Base-by-base conservation (phyloP, 2,329 filamentous ascomycete genomes). In the Orbilia quercus region DNA sequence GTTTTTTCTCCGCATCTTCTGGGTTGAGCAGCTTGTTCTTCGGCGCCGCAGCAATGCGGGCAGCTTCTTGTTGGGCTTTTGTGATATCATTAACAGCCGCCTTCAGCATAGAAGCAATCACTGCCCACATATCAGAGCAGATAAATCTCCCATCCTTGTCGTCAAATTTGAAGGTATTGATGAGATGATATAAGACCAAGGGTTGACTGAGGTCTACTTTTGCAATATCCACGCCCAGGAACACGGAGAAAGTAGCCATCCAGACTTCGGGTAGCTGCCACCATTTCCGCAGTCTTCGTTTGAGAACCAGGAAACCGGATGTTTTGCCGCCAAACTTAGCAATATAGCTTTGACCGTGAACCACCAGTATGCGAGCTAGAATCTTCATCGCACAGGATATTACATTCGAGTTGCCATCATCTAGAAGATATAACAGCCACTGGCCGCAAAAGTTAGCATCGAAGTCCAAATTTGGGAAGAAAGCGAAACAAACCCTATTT, bases 371-470 rank as follows among this genome's bases (percentile, higher is more conserved):
- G 38, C 92, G 88, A 22, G 92, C 89, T 22, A 99, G 83, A 58
- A 99, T 94, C 78, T 90, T 93, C 76, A 88, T 86, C 12, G 91
- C 91, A 57, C 92, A 86, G 12, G 92, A 84, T 9, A 97, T 90
- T 20, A 96, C 89, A 76, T 92, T 90, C 4, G 91, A 85, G 70
- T 98, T 91, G 74, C 91, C 88, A 79, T 97, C 93, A 6, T 91
- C 91, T 55, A 98, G 85, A 12, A 99, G 86, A 80, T 97, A 96
- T 12, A 99, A 83, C 12, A 96, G 85, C 93, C 93, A 97, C 89
- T 94, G 76, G 42, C n/a, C 36, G 50, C n/a, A 42, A 55, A 50
- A 38, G 23, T 44, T 20, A 60, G 28, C n/a, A 48, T 34, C 36
- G 67, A 6, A 25, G 25, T 25, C 31, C 20, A 51, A 53, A 12